A percentile compares a stretch with the other conserved stretches of the same genome.
Conservation (phyloP, 371 early-diverging fungal genomes). For the Mortierella sp. region DNA sequence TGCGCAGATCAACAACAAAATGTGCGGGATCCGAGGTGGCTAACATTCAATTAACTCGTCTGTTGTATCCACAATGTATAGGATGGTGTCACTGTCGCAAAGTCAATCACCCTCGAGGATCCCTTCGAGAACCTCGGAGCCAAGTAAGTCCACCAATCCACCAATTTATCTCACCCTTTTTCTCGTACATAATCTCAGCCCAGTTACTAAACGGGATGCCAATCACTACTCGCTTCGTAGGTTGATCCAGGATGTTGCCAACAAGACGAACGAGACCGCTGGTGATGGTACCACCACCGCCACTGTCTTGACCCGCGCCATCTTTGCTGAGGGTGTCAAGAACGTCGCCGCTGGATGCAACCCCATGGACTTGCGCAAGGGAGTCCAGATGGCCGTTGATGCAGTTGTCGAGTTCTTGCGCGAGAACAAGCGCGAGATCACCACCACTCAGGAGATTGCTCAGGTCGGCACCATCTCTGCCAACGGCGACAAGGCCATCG, state of each 20-base stretch:
- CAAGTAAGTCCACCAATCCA: constrained; percentile 61
- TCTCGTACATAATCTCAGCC: neutral
- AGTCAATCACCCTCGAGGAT: constrained; percentile 94
- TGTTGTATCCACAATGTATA: constrained; percentile 6
- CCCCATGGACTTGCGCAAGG: constrained; percentile 97
- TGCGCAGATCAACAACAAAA: neutral
- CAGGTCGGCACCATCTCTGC: constrained; percentile 99
- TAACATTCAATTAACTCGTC: neutral
- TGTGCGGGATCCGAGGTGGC: no score
- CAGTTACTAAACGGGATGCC: neutral
- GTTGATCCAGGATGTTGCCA: constrained; percentile 98
- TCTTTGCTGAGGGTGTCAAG: constrained; percentile 98
- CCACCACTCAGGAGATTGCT: constrained; percentile 95
- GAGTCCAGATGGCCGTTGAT: constrained; percentile 95
- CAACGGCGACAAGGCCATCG: constrained; percentile 97
- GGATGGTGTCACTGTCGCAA: constrained; percentile 99
- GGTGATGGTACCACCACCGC: constrained; percentile 99
- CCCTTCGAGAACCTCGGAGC: constrained; percentile 99
- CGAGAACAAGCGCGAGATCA: constrained; percentile 89
- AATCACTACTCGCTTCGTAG: constrained; percentile 44
- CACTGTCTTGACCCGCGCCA: constrained; percentile 97
- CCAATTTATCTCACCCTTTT: neutral
- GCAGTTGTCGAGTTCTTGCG: constrained; percentile 89
- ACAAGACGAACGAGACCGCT: constrained; percentile 98
- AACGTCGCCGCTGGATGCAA: constrained; percentile 99